These are phyloP conservation scores for Scolecobasidium constrictum DNA, from an alignment of 2,329 filamentous ascomycete species.

Conservation along the genomic window DNA sequence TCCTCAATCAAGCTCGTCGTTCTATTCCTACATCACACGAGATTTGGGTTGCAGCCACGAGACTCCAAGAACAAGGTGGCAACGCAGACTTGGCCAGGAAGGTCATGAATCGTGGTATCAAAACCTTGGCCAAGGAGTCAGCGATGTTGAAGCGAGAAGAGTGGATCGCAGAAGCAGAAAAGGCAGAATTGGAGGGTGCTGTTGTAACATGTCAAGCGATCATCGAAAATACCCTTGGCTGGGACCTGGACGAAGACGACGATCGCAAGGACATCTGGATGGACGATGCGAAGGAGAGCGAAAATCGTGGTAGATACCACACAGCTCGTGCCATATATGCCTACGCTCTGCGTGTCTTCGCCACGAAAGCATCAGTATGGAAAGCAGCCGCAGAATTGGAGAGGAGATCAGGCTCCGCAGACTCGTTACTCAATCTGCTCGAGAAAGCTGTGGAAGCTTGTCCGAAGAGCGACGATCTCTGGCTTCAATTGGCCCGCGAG, in stretches of 20 bases:
- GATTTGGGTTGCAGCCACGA: conserved; percentile 91
- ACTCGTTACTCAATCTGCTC: conserved; percentile 72
- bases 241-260: conserved; percentile 88
- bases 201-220: conserved; percentile 80
- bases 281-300: conserved; percentile 79
- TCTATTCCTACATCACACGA: conserved; percentile 87
- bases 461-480: conserved; percentile 80
- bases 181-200: conserved; percentile 86
- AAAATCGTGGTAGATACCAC: conserved; percentile 71
- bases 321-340: conserved; percentile 91
- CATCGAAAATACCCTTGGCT: conserved; percentile 84
- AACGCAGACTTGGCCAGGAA: conserved; percentile 64
- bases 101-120: conserved; percentile 89
- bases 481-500: conserved; percentile 93
- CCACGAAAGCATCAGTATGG: conserved; percentile 81
- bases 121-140: conserved; percentile 77
- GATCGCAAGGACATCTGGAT: conserved; percentile 94
- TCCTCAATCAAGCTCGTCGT: conserved; percentile 90
- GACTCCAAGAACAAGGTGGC: conserved; percentile 82
- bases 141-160: conserved; percentile 97
- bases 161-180: conserved; percentile 91
- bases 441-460: conserved; percentile 93
- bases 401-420: conserved; percentile 74
- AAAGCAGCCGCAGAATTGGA: conserved; percentile 85
- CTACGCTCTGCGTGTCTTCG: conserved; percentile 80